These are phyloP conservation scores for Zanthoxylum bungeanum DNA, from an alignment of 345 rosid species.

Conservation along the genomic window DNA sequence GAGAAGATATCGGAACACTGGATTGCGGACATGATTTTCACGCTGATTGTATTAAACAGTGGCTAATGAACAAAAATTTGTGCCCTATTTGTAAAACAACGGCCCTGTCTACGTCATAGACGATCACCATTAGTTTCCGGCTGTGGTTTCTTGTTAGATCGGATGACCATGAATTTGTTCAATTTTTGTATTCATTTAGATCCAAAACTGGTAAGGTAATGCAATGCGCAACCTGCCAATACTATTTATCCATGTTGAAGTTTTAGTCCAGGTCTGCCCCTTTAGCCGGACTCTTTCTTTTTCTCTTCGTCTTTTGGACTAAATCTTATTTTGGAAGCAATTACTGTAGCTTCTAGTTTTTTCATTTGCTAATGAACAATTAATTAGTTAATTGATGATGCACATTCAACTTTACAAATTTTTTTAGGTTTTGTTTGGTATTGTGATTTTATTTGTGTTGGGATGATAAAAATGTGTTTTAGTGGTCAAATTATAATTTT, in stretches of 20 bases:
- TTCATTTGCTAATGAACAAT: conserved; percentile 16
- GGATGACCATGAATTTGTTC: conserved; percentile 4
- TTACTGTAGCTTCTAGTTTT: conserved; percentile 19
- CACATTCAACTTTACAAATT: no score
- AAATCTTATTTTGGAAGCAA: conserved; percentile 3
- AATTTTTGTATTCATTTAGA: conserved; percentile 12
- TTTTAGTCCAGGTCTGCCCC: neutral
- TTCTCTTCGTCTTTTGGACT: neutral
- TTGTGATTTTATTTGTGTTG: no score
- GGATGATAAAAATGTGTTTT: no score
- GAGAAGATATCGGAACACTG: conserved; percentile 64
- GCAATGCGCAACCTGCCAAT: conserved; percentile 6
- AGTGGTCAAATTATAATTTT: no score
- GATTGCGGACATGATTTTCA: conserved; percentile 86
- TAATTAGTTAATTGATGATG: conserved; percentile 2
- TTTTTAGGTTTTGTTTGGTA: no score
- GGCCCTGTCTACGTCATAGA: conserved; percentile 46
- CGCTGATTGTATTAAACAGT: conserved; percentile 60
- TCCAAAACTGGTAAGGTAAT: conserved; percentile 8
- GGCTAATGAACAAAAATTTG: conserved; percentile 77
- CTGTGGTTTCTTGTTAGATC: conserved; percentile 6
- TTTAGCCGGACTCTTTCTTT: neutral
- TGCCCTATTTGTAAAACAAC: conserved; percentile 90
- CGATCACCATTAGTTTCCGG: conserved; percentile 15
- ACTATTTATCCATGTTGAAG: conserved; percentile 6